phyloP scores from a whole-genome alignment of 2,329 filamentous ascomycete species.

The Camillea tinctor region DNA sequence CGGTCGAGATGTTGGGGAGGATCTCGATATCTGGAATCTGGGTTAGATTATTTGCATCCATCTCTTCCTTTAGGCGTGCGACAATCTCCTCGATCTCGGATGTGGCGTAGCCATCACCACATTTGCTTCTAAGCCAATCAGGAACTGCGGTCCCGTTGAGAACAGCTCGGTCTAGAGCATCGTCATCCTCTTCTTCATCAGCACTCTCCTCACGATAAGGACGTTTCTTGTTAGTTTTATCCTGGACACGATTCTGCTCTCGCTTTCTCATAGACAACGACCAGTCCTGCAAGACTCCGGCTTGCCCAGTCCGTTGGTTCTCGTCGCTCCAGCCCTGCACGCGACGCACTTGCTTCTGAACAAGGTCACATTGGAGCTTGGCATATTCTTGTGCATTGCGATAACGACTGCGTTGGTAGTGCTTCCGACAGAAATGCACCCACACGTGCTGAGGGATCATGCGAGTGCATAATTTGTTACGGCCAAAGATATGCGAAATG shows the following conservation, averaged over 20 bases:
- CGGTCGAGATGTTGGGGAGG: constrained; percentile 51
- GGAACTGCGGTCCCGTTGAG: constrained; percentile 44
- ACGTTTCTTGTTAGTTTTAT: constrained; percentile 34
- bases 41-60: constrained; percentile 40
- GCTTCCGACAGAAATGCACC: constrained; percentile 77
- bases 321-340: constrained; percentile 62
- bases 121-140: constrained; percentile 47
- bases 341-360: constrained; percentile 60
- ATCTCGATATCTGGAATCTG: constrained; percentile 60
- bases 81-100: constrained; percentile 48
- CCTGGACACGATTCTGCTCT: constrained; percentile 57
- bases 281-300: constrained; percentile 57
- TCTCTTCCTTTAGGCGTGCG: constrained; percentile 43
- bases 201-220: constrained; percentile 31
- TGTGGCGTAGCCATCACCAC: constrained; percentile 48
- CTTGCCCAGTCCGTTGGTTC: constrained; percentile 38
- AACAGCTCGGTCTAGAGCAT: constrained; percentile 26
- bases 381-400: constrained; percentile 62
- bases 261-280: constrained; percentile 63
- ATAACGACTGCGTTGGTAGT: constrained; percentile 76
- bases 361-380: constrained; percentile 61
- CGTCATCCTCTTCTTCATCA: constrained; percentile 34
- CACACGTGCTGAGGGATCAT: constrained; percentile 68
- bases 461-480: constrained; percentile 76
- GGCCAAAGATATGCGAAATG: constrained; percentile 78